Percentiles rank a stretch among this genome's conserved stretches.
Conservation (phyloP, 2,329 filamentous ascomycete species). For the Beauveria rudraprayagi region DNA sequence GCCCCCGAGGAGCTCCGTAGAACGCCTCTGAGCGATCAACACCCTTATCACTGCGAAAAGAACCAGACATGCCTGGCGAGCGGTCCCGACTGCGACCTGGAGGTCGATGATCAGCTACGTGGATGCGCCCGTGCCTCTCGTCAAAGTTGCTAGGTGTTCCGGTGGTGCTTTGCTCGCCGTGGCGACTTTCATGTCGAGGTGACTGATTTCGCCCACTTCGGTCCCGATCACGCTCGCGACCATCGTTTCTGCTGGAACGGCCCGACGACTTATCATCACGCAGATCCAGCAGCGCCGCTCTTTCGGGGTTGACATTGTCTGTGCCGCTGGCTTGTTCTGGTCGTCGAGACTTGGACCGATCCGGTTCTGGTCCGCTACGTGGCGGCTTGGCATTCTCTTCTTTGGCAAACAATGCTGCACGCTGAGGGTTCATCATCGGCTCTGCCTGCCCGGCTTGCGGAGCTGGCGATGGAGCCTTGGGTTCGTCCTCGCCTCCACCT, state of each 20-base stretch:
- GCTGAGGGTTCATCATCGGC: slow-evolving; percentile 47
- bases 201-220: slow-evolving; percentile 37
- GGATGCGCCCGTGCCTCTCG: slow-evolving; percentile 38
- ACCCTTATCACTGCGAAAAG: slow-evolving; percentile 25
- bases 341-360: slow-evolving; percentile 23
- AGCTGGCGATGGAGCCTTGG: slow-evolving; percentile 20
- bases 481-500: slow-evolving; percentile 20
- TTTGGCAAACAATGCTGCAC: slow-evolving; percentile 41
- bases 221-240: slow-evolving; percentile 39
- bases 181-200: slow-evolving; percentile 34
- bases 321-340: slow-evolving; percentile 20
- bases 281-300: slow-evolving; percentile 38
- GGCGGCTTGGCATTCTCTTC: slow-evolving; percentile 21
- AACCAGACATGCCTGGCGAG: slow-evolving; percentile 20
- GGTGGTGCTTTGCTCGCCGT: slow-evolving; percentile 19
- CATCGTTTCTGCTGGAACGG: slow-evolving; percentile 35
- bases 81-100: slow-evolving; percentile 26
- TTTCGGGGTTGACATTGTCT: slow-evolving; percentile 39
- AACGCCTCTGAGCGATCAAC: slow-evolving; percentile 30
- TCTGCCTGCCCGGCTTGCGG: slow-evolving; percentile 26
- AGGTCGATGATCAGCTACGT: slow-evolving; percentile 26
- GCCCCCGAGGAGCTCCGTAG: slow-evolving; percentile 29
- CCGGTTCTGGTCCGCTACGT: slow-evolving; percentile 21
- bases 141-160: slow-evolving; percentile 34
- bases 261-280: slow-evolving; percentile 24